Conservation (phyloP, 1,284 basidiomycete genomes). For the Malassezia sp. region DNA sequence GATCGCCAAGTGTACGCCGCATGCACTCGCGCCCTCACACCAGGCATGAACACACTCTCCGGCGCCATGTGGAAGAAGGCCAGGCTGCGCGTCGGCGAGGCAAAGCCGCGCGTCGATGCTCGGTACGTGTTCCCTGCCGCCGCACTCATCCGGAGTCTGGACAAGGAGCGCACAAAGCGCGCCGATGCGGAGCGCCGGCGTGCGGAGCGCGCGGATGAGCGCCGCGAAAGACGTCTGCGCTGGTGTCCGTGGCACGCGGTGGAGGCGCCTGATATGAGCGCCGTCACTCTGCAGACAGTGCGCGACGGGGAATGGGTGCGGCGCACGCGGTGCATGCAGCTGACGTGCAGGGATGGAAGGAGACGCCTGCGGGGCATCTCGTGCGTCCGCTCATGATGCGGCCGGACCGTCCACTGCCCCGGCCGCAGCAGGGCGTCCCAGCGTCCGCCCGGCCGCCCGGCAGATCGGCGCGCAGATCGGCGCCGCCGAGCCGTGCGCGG, state of each 20-base stretch:
- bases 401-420: slow-evolving; percentile 26
- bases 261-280: slow-evolving; percentile 21
- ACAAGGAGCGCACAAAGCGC: slow-evolving; percentile 15
- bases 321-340: too few species aligned
- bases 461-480: slow-evolving; percentile 7
- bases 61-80: slow-evolving; percentile 41
- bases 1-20: slow-evolving; percentile 18
- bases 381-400: slow-evolving; percentile 39
- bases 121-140: too few species aligned
- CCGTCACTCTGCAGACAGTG: slow-evolving; percentile 22
- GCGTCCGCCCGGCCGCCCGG: slow-evolving; percentile 3
- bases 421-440: slow-evolving; percentile 14
- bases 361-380: slow-evolving; percentile 34
- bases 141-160: too few species aligned
- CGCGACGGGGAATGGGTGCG: slow-evolving; percentile 31
- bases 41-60: slow-evolving; percentile 28
- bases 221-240: slow-evolving; percentile 15
- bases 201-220: slow-evolving; percentile 14
- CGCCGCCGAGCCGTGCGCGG: slow-evolving; percentile 18
- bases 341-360: too few species aligned
- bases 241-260: slow-evolving; percentile 24
- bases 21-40: slow-evolving; percentile 4
- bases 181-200: too few species aligned
- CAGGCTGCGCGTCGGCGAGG: slow-evolving; percentile 34
- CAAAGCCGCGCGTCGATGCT: slow-evolving; percentile 29